phyloP scores from a whole-genome alignment of 306 rosid species.

The Begonia loranthoides region DNA sequence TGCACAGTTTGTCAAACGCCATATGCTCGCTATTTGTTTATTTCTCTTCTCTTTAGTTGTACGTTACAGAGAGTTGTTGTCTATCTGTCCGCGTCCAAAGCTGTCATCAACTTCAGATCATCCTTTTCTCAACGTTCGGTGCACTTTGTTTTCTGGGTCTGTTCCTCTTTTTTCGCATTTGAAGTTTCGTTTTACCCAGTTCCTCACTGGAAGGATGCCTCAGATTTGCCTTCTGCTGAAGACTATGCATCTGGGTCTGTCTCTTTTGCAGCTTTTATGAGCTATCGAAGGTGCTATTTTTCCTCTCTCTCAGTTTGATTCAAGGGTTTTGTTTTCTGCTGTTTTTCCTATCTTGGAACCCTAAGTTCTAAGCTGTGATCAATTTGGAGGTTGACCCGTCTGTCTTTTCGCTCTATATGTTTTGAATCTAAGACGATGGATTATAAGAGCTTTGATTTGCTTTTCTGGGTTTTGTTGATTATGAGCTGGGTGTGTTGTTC shows the following conservation, averaged over 20 bases:
- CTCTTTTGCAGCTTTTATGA: conserved; percentile 12
- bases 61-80: background rate
- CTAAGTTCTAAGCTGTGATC: conserved; percentile 1
- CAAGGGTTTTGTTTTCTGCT: conserved; percentile 9
- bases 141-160: conserved; percentile 3
- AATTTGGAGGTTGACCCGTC: conserved; percentile 1
- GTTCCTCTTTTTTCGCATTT: conserved; percentile 7
- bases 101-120: conserved; percentile 23
- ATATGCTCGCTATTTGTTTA: background rate
- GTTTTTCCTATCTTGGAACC: conserved; percentile 6
- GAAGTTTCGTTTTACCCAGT: conserved; percentile 1
- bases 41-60: background rate
- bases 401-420: conserved; percentile 5
- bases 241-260: conserved; percentile 12
- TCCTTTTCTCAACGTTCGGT: conserved; percentile 10
- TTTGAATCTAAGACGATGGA: conserved; percentile 22
- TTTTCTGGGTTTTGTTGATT: conserved; percentile 28
- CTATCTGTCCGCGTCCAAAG: conserved; percentile 13
- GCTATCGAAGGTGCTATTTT: conserved; percentile 14
- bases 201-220: conserved; percentile 1
- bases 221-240: conserved; percentile 5
- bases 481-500: conserved; percentile 32
- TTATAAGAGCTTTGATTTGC: conserved; percentile 21
- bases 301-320: conserved; percentile 8
- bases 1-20: conserved; percentile 4